A percentile compares a stretch with the other conserved stretches of the same genome.
Evolutionary conservation across 768 basidiomycete genomes (phyloP).

Genomic region (Boletus insuetus): DNA sequence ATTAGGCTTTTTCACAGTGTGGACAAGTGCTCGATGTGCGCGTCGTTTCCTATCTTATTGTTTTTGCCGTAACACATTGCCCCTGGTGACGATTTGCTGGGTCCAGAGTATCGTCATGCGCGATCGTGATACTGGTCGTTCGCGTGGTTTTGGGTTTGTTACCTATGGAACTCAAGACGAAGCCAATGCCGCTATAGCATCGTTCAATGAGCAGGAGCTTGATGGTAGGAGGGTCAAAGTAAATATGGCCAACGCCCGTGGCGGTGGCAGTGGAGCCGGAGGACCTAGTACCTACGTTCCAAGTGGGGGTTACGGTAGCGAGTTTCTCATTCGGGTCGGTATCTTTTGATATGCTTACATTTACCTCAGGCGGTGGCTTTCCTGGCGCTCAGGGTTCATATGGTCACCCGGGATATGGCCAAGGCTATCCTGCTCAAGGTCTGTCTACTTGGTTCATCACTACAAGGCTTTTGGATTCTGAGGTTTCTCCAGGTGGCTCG

Average conservation of each 20-base stretch:
- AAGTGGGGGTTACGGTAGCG: conserved; percentile 28
- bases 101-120: conserved; percentile 94
- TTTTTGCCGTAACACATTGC: conserved; percentile 11
- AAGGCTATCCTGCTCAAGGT: conserved; percentile 18
- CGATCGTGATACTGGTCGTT: conserved; percentile 96
- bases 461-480: neutral
- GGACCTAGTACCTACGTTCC: conserved; percentile 27
- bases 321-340: neutral
- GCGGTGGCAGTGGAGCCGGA: conserved; percentile 46
- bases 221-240: conserved; percentile 91
- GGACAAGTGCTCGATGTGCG: conserved; percentile 92
- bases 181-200: conserved; percentile 73
- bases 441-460: neutral
- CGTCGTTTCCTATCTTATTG: conserved; percentile 37
- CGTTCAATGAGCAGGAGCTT: conserved; percentile 86
- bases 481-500: conserved; percentile 1
- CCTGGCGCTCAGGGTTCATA: conserved; percentile 26
- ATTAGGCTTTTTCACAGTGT: conserved; percentile 77
- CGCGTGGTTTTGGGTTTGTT: conserved; percentile 96
- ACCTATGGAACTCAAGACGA: conserved; percentile 62
- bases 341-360: conserved; percentile 12
- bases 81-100: conserved; percentile 30
- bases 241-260: conserved; percentile 79
- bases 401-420: conserved; percentile 23
- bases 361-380: conserved; percentile 27